These are phyloP conservation scores for Penicillium sp. DNA, from an alignment of 2,329 filamentous ascomycete genomes.

Conservation along the genomic window DNA sequence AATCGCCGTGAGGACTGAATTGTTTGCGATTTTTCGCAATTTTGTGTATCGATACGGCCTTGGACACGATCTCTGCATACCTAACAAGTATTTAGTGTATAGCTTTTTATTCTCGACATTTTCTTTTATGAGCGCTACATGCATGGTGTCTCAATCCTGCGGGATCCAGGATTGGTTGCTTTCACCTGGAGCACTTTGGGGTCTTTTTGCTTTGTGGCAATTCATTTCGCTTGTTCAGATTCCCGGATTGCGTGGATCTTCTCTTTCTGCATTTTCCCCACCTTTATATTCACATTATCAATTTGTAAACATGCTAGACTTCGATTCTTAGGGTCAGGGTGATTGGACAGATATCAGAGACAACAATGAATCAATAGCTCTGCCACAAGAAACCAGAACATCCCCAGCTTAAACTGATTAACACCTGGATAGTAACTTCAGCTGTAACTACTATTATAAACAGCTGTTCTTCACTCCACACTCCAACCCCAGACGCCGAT, in stretches of 20 bases:
- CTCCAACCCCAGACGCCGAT: background rate
- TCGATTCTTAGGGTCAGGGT: constrained; percentile 19
- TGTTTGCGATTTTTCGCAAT: constrained; percentile 9
- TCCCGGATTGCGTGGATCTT: background rate
- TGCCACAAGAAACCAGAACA: background rate
- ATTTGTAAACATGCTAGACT: constrained; percentile 29
- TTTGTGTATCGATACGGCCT: constrained; percentile 22
- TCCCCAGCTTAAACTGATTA: background rate
- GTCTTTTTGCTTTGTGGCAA: constrained; percentile 2
- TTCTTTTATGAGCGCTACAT: constrained; percentile 6
- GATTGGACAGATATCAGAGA: constrained; percentile 3
- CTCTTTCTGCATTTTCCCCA: constrained; percentile 13
- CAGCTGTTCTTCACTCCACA: no score
- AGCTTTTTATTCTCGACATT: constrained; percentile 4
- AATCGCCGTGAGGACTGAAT: constrained; percentile 31
- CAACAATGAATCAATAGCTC: background rate
- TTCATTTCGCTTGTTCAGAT: background rate
- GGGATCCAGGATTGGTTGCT: constrained; percentile 22
- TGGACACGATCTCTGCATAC: constrained; percentile 26
- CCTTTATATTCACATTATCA: constrained; percentile 14
- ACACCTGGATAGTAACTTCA: background rate
- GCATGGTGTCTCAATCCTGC: constrained; percentile 12
- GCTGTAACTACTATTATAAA: no score
- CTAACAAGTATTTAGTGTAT: constrained; percentile 20
- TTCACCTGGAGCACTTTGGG: constrained; percentile 20